phyloP scores from a whole-genome alignment of 2,329 filamentous ascomycete genomes.

The Colletotrichum tabaci region DNA sequence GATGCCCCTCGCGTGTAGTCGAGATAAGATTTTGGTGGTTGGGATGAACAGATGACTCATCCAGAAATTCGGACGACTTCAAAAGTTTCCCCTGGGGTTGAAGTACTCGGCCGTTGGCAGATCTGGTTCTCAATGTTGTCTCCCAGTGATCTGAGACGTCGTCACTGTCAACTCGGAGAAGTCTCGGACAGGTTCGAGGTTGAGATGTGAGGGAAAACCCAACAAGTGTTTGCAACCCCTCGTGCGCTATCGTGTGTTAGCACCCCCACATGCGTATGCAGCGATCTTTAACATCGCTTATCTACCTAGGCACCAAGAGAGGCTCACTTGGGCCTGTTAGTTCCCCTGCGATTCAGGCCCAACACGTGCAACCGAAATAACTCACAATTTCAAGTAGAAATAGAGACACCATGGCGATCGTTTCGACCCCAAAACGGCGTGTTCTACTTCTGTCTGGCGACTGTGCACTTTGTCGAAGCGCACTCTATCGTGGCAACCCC shows the following conservation, averaged over 20 bases:
- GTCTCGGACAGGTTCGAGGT: conserved; percentile 27
- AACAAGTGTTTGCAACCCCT: conserved; percentile 18
- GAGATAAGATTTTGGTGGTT: conserved; percentile 25
- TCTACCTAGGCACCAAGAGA: neutral
- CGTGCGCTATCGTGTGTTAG: conserved; percentile 26
- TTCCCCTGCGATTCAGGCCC: too few species aligned
- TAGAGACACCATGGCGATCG: neutral
- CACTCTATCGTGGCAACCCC: conserved; percentile 1
- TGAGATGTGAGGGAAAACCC: conserved; percentile 12
- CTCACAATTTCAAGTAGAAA: too few species aligned
- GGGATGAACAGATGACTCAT: conserved; percentile 32
- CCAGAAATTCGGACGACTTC: neutral
- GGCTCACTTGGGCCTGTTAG: too few species aligned
- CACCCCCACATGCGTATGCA: accelerated
- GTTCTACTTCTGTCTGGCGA: too few species aligned
- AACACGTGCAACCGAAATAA: neutral
- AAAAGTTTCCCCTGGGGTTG: neutral
- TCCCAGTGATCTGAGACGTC: neutral
- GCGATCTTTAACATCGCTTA: conserved; percentile 17
- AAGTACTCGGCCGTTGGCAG: neutral
- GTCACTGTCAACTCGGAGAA: neutral
- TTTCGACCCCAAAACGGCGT: neutral
- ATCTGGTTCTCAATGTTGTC: neutral
- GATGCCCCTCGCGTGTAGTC: conserved; percentile 11
- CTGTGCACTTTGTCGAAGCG: too few species aligned